These are phyloP conservation scores for Mycena kentingensis DNA, from an alignment of 768 basidiomycete species.

Conservation along the genomic window DNA sequence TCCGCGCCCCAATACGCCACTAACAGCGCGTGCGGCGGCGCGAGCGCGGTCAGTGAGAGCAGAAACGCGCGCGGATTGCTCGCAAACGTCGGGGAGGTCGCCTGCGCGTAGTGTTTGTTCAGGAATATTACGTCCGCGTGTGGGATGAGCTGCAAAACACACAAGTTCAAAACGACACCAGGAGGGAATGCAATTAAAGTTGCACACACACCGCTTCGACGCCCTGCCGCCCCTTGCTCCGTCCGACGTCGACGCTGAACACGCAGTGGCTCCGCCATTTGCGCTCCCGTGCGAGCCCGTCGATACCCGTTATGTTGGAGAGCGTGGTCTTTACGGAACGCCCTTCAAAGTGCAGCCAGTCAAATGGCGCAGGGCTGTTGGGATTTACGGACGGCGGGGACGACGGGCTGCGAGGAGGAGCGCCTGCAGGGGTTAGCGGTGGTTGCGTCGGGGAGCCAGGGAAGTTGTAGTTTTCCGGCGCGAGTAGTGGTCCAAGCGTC, in stretches of 20 bases:
- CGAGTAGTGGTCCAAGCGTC: slow-evolving; percentile 76
- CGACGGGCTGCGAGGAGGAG: slow-evolving; percentile 32
- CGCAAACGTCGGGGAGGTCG: slow-evolving; percentile 58
- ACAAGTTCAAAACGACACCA: slow-evolving; percentile 14
- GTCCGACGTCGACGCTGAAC: slow-evolving; percentile 77
- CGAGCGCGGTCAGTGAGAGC: slow-evolving; percentile 67
- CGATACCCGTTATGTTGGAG: slow-evolving; percentile 75
- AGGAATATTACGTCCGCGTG: slow-evolving; percentile 84
- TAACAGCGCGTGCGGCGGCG: slow-evolving; percentile 75
- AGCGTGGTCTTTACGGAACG: slow-evolving; percentile 78
- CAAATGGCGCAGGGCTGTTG: slow-evolving; percentile 74
- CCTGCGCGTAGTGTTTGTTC: slow-evolving; percentile 69
- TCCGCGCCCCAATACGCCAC: slow-evolving; percentile 80
- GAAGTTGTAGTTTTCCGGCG: slow-evolving; percentile 73
- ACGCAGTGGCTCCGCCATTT: slow-evolving; percentile 84
- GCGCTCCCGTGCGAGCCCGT: slow-evolving; percentile 79
- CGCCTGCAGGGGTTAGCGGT: slow-evolving; percentile 33
- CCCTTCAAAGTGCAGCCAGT: slow-evolving; percentile 88
- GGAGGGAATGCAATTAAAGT: slow-evolving; percentile 13
- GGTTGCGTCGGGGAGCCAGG: slow-evolving; percentile 38
- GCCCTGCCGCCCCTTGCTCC: slow-evolving; percentile 67
- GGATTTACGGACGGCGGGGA: slow-evolving; percentile 34
- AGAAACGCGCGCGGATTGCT: slow-evolving; percentile 75
- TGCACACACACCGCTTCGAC: slow-evolving; percentile 79
- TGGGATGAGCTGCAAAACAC: slow-evolving; percentile 63